Evolutionary conservation across 441 rosid species (phyloP), one percentile per base, ranked within the genome.

Genomic region (Populus tomentosa): DNA sequence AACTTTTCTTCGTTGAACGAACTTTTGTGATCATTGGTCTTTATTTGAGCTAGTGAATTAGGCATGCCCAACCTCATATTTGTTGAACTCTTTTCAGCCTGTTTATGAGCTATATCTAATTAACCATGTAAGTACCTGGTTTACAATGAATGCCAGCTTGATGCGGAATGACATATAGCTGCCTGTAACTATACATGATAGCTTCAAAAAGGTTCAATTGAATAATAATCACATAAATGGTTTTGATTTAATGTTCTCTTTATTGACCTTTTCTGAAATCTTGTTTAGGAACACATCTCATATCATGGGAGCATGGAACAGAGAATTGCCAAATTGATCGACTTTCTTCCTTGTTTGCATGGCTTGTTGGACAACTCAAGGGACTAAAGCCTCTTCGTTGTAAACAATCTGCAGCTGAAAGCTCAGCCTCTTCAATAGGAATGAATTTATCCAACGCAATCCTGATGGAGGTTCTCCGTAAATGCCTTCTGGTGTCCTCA

Each of bases 321-420:
- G 87, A 81, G 81, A 77, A 80, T 77, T 69, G 59, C 71, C 86
- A 81, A 80, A 79, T 80, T 73, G 87, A 87, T 74, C 77, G 77
- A 69, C 86, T 91, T 75, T 90, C 89, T 77, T 83, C 73, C 79
- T 75, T 94, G 85, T 90, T 92, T 86, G 83, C 86, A 35, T 93
- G 98, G 97, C 88, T 94, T 62, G 90, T 90, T 78, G 83, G 85
- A 77, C 88, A 83, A 76, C 81, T 93, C 74, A 80, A 82, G 87
- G 87, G 75, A 69, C 81, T 87, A 74, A 88, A 89, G 83, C 83
- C 82, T 79, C 77, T 82, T 74, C 67, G 62, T 61, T 50, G 70
- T 36, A 83, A 79, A 72, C 75, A 79, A 82, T 62, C 87, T 77
- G 46, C 79, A 33, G 73, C 82, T 62, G 82, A 82, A 61, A 71